Evolutionary conservation across 371 early-diverging fungal genomes (phyloP).

Genomic region (Nematocida sp.): DNA sequence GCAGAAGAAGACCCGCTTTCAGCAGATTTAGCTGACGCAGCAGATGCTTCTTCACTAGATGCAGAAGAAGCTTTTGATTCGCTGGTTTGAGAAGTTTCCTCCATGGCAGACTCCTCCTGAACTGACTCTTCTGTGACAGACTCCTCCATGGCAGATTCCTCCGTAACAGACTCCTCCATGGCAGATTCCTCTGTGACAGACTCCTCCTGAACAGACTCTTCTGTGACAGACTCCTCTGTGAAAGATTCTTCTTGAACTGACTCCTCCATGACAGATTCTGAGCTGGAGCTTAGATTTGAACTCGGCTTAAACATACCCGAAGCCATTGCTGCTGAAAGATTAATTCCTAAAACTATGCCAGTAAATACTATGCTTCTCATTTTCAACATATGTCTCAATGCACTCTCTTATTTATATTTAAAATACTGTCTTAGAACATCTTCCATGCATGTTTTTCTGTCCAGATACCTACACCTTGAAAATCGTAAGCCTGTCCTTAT

Average conservation of each 20-base stretch:
- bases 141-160: background rate
- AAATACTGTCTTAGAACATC: background rate
- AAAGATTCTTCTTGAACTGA: background rate
- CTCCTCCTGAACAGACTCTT: background rate
- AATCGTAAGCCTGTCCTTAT: conserved; percentile 55
- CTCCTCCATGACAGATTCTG: background rate
- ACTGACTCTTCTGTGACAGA: background rate
- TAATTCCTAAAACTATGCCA: background rate
- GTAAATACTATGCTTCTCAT: background rate
- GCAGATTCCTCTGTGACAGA: background rate
- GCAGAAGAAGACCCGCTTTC: background rate
- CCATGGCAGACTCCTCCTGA: background rate
- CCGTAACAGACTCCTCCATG: background rate
- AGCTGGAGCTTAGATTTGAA: too few relatives aligned
- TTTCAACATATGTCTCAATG: background rate
- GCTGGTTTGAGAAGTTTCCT: background rate
- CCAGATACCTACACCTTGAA: conserved; percentile 24
- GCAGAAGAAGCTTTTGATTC: background rate
- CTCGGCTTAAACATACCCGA: background rate
- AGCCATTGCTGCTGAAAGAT: background rate
- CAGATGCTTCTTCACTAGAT: background rate
- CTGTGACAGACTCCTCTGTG: background rate
- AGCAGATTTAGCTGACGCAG: background rate
- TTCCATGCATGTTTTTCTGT: background rate
- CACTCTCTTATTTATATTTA: background rate